Conservation (phyloP, 108 stramenopile genomes). For the Cyclostephanos tholiformis region DNA sequence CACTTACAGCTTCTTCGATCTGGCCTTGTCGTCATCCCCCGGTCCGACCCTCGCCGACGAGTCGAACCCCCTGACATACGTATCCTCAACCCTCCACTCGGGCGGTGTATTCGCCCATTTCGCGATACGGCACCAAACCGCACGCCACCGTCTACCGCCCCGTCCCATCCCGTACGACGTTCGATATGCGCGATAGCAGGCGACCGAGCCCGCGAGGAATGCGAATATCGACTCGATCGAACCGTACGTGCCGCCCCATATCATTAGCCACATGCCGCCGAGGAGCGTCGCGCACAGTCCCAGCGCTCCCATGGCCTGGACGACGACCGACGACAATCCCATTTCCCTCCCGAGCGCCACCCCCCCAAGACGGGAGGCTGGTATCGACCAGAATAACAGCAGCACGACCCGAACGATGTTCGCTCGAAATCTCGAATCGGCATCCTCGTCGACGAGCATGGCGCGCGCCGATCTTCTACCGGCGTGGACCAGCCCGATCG, state of each 20-base stretch:
- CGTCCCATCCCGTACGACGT: conserved; percentile 22
- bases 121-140: conserved; percentile 44
- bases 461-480: conserved; percentile 31
- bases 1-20: conserved; percentile 26
- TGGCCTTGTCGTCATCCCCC: not conserved
- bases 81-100: conserved; percentile 47
- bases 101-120: conserved; percentile 44
- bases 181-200: conserved; percentile 8
- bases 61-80: conserved; percentile 23
- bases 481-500: conserved; percentile 34
- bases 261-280: conserved; percentile 17
- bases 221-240: not conserved
- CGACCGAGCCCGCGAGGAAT: conserved; percentile 12
- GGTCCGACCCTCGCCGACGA: not conserved
- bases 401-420: conserved; percentile 14
- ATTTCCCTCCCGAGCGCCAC: conserved; percentile 38
- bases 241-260: conserved; percentile 20
- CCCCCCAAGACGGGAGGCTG: conserved; percentile 32
- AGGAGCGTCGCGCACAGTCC: conserved; percentile 23
- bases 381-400: conserved; percentile 21
- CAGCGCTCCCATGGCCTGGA: conserved; percentile 3
- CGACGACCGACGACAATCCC: conserved; percentile 15
- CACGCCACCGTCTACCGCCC: conserved; percentile 27
- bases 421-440: conserved; percentile 25
- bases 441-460: conserved; percentile 43